A percentile compares a stretch with the other conserved stretches of the same genome.
Conservation (phyloP, 441 rosid genomes). For the Adansonia madagascariensis region DNA sequence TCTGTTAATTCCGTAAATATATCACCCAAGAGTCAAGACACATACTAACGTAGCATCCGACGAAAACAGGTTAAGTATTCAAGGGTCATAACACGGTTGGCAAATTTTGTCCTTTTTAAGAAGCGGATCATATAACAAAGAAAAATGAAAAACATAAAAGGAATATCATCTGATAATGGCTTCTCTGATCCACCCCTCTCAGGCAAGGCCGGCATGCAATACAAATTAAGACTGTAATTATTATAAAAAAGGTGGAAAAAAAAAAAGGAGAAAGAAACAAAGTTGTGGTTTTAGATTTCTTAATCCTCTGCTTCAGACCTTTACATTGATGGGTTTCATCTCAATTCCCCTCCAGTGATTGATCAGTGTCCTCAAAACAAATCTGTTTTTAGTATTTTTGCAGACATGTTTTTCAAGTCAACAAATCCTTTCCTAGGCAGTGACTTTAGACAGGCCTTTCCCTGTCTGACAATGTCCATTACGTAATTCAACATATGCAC, state of each 20-base stretch:
- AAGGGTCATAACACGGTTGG: not conserved
- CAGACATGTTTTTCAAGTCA: not conserved
- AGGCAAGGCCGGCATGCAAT: conserved; percentile 23
- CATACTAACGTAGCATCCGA: not conserved
- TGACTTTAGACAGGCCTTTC: not conserved
- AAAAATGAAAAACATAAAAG: not conserved
- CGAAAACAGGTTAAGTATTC: not conserved
- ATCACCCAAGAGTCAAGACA: not conserved
- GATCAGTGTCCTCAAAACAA: not conserved
- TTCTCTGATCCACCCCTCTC: not conserved
- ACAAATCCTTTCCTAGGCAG: not conserved
- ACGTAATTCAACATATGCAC: not conserved
- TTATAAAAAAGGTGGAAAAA: not conserved
- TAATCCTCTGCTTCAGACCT: not conserved
- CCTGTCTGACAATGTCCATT: not conserved
- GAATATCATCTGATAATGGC: not conserved
- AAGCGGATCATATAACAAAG: not conserved
- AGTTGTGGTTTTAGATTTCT: not conserved
- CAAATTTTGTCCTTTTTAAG: conserved; percentile 6
- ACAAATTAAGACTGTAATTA: conserved; percentile 7
- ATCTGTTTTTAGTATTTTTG: not conserved
- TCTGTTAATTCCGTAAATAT: not conserved
- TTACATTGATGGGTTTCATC: not conserved
- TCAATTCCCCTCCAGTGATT: not conserved
- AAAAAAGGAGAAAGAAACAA: not conserved